Conservation (phyloP, 192 early-diverging fungal genomes). For the Entophlyctis helioformis region DNA sequence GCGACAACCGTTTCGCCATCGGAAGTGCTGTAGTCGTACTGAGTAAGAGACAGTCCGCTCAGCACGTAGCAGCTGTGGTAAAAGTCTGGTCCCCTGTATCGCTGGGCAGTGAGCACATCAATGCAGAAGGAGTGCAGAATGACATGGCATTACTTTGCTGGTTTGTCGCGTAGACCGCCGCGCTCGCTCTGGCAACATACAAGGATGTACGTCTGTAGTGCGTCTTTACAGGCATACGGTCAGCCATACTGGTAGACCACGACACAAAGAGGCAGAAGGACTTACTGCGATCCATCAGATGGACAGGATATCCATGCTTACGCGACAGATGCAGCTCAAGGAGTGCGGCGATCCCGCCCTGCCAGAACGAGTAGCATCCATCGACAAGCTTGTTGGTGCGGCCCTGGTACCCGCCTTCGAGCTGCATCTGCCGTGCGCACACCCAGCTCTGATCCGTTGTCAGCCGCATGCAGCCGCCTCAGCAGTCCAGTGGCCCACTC, state of each 20-base stretch:
- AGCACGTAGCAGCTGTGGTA: conserved; percentile 96
- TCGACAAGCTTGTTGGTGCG: conserved; percentile 96
- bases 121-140: background rate
- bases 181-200: conserved; percentile 63
- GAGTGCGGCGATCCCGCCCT: conserved; percentile 67
- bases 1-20: no score
- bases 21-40: no score
- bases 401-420: conserved; percentile 95
- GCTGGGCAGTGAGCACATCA: no score
- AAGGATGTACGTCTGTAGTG: conserved; percentile 82
- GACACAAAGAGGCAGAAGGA: no score
- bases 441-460: no score
- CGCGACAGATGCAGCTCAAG: conserved; percentile 18
- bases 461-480: no score
- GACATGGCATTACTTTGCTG: conserved; percentile 51
- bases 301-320: no score
- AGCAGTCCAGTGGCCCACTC: no score
- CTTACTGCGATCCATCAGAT: no score
- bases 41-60: conserved; percentile 70
- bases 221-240: conserved; percentile 38
- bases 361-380: conserved; percentile 97
- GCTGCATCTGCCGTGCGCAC: conserved; percentile 61
- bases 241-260: no score
- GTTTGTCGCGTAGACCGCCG: conserved; percentile 90
- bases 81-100: conserved; percentile 55